phyloP scores from a whole-genome alignment of 352 stramenopile genomes.

The Globisporangium acanthophoron region DNA sequence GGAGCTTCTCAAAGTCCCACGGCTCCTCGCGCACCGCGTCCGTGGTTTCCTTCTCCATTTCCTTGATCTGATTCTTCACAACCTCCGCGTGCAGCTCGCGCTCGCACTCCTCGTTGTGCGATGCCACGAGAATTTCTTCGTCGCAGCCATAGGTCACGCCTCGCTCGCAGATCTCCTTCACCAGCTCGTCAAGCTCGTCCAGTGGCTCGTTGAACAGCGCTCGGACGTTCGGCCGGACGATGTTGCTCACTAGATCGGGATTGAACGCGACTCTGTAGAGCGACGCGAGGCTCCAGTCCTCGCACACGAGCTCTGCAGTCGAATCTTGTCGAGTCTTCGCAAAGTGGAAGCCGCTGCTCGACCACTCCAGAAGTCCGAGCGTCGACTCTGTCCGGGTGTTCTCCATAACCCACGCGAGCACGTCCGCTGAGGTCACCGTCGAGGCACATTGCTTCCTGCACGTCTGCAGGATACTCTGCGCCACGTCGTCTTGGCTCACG shows the following conservation, averaged over 20 bases:
- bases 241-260: conserved; percentile 25
- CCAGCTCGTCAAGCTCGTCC: not conserved
- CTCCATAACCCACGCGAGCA: conserved; percentile 85
- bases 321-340: conserved; percentile 18
- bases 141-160: conserved; percentile 26
- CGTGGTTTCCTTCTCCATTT: conserved; percentile 11
- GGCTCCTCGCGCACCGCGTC: too few relatives aligned
- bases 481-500: conserved; percentile 61
- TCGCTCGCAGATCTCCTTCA: conserved; percentile 14
- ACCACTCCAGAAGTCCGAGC: conserved; percentile 70
- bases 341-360: conserved; percentile 69
- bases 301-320: conserved; percentile 25
- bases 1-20: not conserved
- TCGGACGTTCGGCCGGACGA: conserved; percentile 16
- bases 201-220: conserved; percentile 3
- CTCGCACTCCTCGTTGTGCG: conserved; percentile 48
- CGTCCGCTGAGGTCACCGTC: conserved; percentile 17
- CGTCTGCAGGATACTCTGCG: conserved; percentile 29
- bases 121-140: conserved; percentile 31
- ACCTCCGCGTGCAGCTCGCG: conserved; percentile 48
- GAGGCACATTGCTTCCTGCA: conserved; percentile 1
- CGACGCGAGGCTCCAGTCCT: conserved; percentile 41
- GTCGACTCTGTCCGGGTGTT: conserved; percentile 73
- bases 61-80: conserved; percentile 22
- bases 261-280: conserved; percentile 26